A percentile compares a stretch with the other conserved stretches of the same genome.
Conservation (phyloP, 1,284 basidiomycete genomes). For the Ceraceosorus guamensis region DNA sequence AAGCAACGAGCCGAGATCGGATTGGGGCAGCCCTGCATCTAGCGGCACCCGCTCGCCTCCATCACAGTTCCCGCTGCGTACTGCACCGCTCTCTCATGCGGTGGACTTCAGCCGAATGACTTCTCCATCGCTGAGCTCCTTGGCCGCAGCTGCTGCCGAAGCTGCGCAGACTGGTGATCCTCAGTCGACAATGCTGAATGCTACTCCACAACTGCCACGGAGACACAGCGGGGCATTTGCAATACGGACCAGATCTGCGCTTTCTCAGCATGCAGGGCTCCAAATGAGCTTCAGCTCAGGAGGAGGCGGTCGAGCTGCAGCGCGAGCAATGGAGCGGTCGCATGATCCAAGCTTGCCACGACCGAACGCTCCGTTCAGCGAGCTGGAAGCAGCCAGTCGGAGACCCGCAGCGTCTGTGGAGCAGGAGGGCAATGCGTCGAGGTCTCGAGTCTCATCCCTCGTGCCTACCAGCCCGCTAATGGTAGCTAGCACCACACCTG, state of each 20-base stretch:
- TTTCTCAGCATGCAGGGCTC: slow-evolving; percentile 24
- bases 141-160: slow-evolving; percentile 7
- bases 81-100: background rate
- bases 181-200: slow-evolving; percentile 8
- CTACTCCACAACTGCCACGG: slow-evolving; percentile 17
- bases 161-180: slow-evolving; percentile 6
- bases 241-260: slow-evolving; percentile 30
- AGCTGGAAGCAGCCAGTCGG: slow-evolving; percentile 18
- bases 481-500: background rate
- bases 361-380: slow-evolving; percentile 36
- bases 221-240: slow-evolving; percentile 34
- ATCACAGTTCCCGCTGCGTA: background rate
- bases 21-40: no score
- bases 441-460: background rate
- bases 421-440: background rate
- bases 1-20: no score
- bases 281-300: slow-evolving; percentile 20
- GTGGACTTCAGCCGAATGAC: background rate
- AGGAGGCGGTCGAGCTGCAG: slow-evolving; percentile 32
- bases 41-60: background rate
- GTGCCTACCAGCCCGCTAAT: background rate
- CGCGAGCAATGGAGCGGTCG: slow-evolving; percentile 21
- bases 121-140: background rate
- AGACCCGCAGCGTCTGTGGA: background rate
- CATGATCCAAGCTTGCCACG: slow-evolving; percentile 16